Conservation (phyloP, 2,329 filamentous ascomycete species). For the Cladosporium sphaerospermum region DNA sequence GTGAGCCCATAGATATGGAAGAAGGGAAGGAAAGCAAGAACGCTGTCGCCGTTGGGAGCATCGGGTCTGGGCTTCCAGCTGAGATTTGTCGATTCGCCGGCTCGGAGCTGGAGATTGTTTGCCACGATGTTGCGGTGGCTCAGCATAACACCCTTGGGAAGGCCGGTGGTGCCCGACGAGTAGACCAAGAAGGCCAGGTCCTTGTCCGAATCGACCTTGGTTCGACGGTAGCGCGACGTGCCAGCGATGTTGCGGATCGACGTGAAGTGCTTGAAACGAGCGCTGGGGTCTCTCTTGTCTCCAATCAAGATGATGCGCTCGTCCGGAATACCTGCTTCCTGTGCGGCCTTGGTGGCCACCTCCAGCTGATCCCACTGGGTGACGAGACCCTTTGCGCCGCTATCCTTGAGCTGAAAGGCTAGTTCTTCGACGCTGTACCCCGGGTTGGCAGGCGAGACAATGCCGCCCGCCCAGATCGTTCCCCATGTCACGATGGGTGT, state of each 20-base stretch:
- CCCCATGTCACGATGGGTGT: conserved; percentile 72
- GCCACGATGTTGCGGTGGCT: conserved; percentile 76
- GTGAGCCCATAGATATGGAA: conserved; percentile 86
- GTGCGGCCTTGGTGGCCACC: conserved; percentile 61
- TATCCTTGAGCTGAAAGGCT: conserved; percentile 75
- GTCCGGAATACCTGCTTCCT: conserved; percentile 61
- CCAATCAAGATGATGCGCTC: conserved; percentile 73
- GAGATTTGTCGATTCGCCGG: conserved; percentile 43
- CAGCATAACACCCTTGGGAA: conserved; percentile 87
- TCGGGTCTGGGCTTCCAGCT: conserved; percentile 41
- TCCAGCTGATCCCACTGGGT: conserved; percentile 65
- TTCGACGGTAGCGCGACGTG: conserved; percentile 51
- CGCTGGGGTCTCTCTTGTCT: conserved; percentile 54
- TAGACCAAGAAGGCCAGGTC: conserved; percentile 84
- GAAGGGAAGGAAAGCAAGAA: conserved; percentile 78
- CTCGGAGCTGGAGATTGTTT: conserved; percentile 50
- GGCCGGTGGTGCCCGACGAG: conserved; percentile 80
- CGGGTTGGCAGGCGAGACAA: conserved; percentile 81
- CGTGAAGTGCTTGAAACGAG: conserved; percentile 64
- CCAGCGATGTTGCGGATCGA: conserved; percentile 60
- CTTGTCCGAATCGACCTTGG: conserved; percentile 59
- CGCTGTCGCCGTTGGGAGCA: conserved; percentile 58
- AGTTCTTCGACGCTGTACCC: conserved; percentile 80
- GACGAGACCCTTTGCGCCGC: conserved; percentile 64
- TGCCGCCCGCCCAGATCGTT: conserved; percentile 73